Conservation (phyloP, 2,329 filamentous ascomycete species). For the Neonectria ditissima region DNA sequence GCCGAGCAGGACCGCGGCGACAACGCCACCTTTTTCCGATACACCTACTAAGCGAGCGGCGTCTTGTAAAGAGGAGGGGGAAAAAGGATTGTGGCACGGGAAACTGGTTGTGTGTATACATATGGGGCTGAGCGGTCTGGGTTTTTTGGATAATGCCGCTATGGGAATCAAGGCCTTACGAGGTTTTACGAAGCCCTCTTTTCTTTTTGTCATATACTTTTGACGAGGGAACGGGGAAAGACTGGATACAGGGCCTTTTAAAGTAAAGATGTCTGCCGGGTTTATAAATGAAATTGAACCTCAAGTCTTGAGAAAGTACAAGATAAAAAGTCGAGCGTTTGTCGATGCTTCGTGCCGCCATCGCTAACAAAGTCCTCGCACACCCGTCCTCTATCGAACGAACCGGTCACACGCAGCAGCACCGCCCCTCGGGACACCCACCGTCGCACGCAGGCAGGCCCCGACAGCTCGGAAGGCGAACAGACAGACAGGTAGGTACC, state of each 20-base stretch:
- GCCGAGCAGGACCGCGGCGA: slow-evolving; percentile 67
- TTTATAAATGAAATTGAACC: slow-evolving; percentile 32
- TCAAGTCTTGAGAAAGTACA: slow-evolving; percentile 13
- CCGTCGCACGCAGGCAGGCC: slow-evolving; percentile 13
- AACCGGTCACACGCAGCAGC: slow-evolving; percentile 31
- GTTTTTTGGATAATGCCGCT: slow-evolving; percentile 15
- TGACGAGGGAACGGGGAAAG: slow-evolving; percentile 25
- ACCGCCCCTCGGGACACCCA: slow-evolving; percentile 19
- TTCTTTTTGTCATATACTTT: slow-evolving; percentile 16
- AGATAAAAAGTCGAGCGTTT: neutral
- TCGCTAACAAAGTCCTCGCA: neutral
- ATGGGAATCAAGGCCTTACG: slow-evolving; percentile 18
- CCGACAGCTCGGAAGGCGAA: slow-evolving; percentile 1
- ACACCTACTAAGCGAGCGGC: slow-evolving; percentile 56
- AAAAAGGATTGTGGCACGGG: slow-evolving; percentile 19
- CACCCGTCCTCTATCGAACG: slow-evolving; percentile 2
- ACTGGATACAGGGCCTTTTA: slow-evolving; percentile 28
- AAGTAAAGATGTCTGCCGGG: slow-evolving; percentile 21
- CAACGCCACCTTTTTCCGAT: slow-evolving; percentile 66
- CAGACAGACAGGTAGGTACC: too few species aligned
- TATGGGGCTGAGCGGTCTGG: slow-evolving; percentile 10
- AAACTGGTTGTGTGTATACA: slow-evolving; percentile 36
- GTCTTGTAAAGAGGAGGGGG: slow-evolving; percentile 29
- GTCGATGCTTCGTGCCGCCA: neutral
- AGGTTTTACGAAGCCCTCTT: slow-evolving; percentile 10